Evolutionary conservation across 345 rosid genomes (phyloP).

Genomic region (Chamaenerion angustifolium): DNA sequence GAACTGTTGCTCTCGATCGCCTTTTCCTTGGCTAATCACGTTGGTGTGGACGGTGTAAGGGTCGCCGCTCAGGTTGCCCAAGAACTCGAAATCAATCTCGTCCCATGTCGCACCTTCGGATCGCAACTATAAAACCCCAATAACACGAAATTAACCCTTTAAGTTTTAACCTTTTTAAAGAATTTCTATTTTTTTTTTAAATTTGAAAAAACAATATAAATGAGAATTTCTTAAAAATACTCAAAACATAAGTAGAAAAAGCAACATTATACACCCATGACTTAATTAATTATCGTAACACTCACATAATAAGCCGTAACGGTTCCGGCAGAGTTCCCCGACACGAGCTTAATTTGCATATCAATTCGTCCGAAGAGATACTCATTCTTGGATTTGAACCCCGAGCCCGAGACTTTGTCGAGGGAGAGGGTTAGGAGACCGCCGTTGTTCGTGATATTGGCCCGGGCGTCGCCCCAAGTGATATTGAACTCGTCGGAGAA

Average conservation of each 20-base stretch:
- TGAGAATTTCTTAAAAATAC: no score
- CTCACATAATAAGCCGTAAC: slow-evolving; percentile 39
- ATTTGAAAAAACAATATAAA: no score
- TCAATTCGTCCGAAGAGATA: slow-evolving; percentile 33
- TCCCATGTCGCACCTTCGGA: slow-evolving; percentile 54
- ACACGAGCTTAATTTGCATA: slow-evolving; percentile 45
- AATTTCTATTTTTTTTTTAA: no score
- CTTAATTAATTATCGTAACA: no score
- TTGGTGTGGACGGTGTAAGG: slow-evolving; percentile 55
- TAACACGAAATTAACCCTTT: no score
- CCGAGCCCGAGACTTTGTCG: slow-evolving; percentile 41
- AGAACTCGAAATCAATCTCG: slow-evolving; percentile 56
- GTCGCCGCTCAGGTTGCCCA: slow-evolving; percentile 49
- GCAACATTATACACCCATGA: no score
- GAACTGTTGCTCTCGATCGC: slow-evolving; percentile 54
- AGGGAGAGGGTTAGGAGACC: slow-evolving; percentile 41
- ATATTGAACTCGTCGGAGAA: slow-evolving; percentile 30
- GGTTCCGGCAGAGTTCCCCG: slow-evolving; percentile 51
- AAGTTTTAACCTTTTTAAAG: no score
- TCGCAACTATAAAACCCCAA: slow-evolving; percentile 17
- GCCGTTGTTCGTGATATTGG: slow-evolving; percentile 34
- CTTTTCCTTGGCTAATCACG: slow-evolving; percentile 33
- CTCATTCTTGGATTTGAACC: slow-evolving; percentile 37
- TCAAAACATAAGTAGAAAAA: no score
- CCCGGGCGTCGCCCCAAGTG: slow-evolving; percentile 50